Evolutionary conservation across 768 basidiomycete species (phyloP), one percentile per base, ranked within the genome.

Genomic region (Clitopilus hobsonii): DNA sequence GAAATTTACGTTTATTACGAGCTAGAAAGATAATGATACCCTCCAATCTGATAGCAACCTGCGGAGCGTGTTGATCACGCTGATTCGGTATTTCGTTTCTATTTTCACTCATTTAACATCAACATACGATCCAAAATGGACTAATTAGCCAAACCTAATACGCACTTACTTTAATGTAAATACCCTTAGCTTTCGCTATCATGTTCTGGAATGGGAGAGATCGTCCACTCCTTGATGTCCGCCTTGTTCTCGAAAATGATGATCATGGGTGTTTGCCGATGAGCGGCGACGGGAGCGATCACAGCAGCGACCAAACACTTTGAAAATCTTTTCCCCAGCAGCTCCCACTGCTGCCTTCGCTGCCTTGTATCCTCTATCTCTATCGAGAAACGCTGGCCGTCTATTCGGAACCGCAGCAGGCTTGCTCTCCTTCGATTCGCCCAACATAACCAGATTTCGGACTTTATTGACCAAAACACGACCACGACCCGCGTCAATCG

Each of bases 341-440:
- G 41, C 22, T 8, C 41, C 41, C 22, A 23, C 22, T 45, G 41
- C 41, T 45, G 41, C 41, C n/a, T 18, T 20, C 11, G 4, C 41
- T 20, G 41, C n/a, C 22, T 45, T 51, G 26, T 29, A 25, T 5
- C 30, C 50, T 16, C 24, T 27, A 8, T 36, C 16, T 14, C 25
- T 36, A 29, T 51, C 50, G 25, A 20, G 28, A 30, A 52, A 54
- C 25, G 27, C 38, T n/a, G 27, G 13, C 29, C 32, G 51, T 26
- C 38, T 36, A 26, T 49, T 52, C 23, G 38, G 57, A 51, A 56
- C 51, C 24, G 38, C 32, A 4, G 32, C 32, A 36, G n/a, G n/a
- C 32, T 36, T 36, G 32, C 32, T 4, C n/a, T 36, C 32, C 13
- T 11, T 36, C n/a, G n/a, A n/a, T 32, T 32, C 29, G 48, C 45